These are phyloP conservation scores for Metschnikowia matae DNA, from an alignment of 805 yeast species.

Conservation along the genomic window DNA sequence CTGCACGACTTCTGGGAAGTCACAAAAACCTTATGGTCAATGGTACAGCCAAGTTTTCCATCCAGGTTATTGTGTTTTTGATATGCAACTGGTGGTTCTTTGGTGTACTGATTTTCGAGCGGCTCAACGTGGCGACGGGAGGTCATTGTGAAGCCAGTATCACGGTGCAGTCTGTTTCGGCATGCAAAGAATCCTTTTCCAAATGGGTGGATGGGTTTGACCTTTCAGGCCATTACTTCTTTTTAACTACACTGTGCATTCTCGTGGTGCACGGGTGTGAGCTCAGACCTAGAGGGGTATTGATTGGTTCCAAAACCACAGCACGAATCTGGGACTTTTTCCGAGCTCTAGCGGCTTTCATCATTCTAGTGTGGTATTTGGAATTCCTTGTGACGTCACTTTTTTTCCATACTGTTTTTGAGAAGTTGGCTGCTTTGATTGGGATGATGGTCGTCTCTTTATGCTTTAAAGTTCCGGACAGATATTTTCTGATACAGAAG, in stretches of 20 bases:
- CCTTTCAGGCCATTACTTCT: slow-evolving; percentile 15
- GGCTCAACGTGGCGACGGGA: slow-evolving; percentile 19
- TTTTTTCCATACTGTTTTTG: slow-evolving; percentile 15
- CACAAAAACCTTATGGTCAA: neutral
- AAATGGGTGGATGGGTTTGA: slow-evolving; percentile 16
- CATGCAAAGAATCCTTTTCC: slow-evolving; percentile 2
- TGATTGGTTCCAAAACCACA: neutral
- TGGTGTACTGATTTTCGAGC: slow-evolving; percentile 31
- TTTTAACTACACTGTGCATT: slow-evolving; percentile 11
- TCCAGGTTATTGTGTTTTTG: slow-evolving; percentile 11
- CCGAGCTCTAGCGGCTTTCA: neutral
- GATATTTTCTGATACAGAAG: neutral
- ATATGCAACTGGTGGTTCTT: slow-evolving; percentile 28
- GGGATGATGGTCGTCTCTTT: neutral
- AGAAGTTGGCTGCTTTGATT: slow-evolving; percentile 11
- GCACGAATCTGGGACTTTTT: neutral
- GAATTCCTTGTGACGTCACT: slow-evolving; percentile 14
- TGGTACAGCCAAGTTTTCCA: slow-evolving; percentile 9
- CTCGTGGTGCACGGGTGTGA: slow-evolving; percentile 6
- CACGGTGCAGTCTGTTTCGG: slow-evolving; percentile 2
- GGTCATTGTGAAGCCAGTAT: slow-evolving; percentile 9
- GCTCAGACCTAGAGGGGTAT: neutral
- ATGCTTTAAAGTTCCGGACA: neutral
- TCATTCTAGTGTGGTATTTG: slow-evolving; percentile 10
- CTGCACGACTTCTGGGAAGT: neutral